phyloP scores from a whole-genome alignment of 1,284 basidiomycete genomes.

The Papiliotrema nemorosa region DNA sequence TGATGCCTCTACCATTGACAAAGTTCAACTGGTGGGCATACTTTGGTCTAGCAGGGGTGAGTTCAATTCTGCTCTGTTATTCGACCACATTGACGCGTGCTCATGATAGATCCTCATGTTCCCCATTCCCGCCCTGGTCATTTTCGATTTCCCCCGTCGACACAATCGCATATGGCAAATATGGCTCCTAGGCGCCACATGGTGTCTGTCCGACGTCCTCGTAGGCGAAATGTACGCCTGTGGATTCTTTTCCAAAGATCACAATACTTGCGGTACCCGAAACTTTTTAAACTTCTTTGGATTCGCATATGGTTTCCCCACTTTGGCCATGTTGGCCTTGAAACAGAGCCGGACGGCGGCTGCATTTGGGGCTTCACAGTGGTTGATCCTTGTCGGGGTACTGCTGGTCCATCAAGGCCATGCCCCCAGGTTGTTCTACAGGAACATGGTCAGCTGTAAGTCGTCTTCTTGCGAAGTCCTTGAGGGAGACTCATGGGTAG shows the following conservation, averaged over 20 bases:
- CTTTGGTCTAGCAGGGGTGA: slow-evolving; percentile 36
- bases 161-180: slow-evolving; percentile 37
- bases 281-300: slow-evolving; percentile 33
- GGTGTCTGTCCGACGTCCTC: slow-evolving; percentile 39
- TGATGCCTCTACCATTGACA: slow-evolving; percentile 25
- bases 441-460: slow-evolving; percentile 44
- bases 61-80: slow-evolving; percentile 6
- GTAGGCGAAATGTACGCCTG: slow-evolving; percentile 39
- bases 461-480: neutral
- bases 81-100: neutral
- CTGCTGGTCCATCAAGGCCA: slow-evolving; percentile 34
- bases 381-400: slow-evolving; percentile 61
- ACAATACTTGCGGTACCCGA: slow-evolving; percentile 24
- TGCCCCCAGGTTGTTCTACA: slow-evolving; percentile 50
- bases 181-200: slow-evolving; percentile 34
- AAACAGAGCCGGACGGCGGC: slow-evolving; percentile 66
- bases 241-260: slow-evolving; percentile 24
- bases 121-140: slow-evolving; percentile 36
- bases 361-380: slow-evolving; percentile 56
- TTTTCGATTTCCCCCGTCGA: slow-evolving; percentile 37
- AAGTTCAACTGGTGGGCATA: slow-evolving; percentile 32
- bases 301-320: slow-evolving; percentile 61
- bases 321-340: slow-evolving; percentile 71
- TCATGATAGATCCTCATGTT: slow-evolving; percentile 31
- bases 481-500: slow-evolving; percentile 10